Conservation (phyloP, 2,329 filamentous ascomycete genomes). For the Davidsoniella virescens region DNA sequence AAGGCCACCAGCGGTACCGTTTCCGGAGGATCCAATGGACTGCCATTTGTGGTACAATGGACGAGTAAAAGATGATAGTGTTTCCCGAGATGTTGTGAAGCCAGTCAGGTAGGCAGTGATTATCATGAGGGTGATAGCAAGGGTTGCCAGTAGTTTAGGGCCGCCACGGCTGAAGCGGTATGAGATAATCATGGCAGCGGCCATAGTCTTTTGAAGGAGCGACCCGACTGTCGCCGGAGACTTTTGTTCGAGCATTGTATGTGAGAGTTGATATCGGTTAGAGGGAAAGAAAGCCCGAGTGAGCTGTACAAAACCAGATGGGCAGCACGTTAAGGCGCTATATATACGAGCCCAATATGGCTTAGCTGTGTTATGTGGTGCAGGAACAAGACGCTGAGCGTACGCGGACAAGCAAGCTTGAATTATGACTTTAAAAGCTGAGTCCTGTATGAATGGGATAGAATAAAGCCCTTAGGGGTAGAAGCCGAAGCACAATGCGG, state of each 20-base stretch:
- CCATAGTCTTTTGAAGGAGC: background rate
- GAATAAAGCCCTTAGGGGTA: too few species aligned
- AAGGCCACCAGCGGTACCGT: constrained; percentile 21
- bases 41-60: constrained; percentile 16
- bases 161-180: constrained; percentile 26
- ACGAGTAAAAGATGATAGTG: constrained; percentile 11
- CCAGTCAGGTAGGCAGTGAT: constrained; percentile 16
- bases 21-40: constrained; percentile 15
- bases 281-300: background rate
- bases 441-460: too few species aligned
- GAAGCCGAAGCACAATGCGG: too few species aligned
- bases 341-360: too few species aligned
- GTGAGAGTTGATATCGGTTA: background rate
- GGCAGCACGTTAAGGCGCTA: too few species aligned
- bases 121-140: constrained; percentile 19
- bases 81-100: constrained; percentile 10
- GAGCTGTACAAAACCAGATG: too few species aligned
- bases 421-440: too few species aligned
- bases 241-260: constrained; percentile 8
- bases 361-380: too few species aligned
- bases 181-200: constrained; percentile 20
- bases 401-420: too few species aligned
- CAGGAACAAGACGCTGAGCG: too few species aligned
- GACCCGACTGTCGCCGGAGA: background rate
- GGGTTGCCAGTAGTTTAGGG: constrained; percentile 18